A percentile compares a stretch with the other conserved stretches of the same genome.
These are phyloP conservation scores for Colletotrichum coccodes DNA, from an alignment of 2,329 filamentous ascomycete species.

Conservation along the genomic window DNA sequence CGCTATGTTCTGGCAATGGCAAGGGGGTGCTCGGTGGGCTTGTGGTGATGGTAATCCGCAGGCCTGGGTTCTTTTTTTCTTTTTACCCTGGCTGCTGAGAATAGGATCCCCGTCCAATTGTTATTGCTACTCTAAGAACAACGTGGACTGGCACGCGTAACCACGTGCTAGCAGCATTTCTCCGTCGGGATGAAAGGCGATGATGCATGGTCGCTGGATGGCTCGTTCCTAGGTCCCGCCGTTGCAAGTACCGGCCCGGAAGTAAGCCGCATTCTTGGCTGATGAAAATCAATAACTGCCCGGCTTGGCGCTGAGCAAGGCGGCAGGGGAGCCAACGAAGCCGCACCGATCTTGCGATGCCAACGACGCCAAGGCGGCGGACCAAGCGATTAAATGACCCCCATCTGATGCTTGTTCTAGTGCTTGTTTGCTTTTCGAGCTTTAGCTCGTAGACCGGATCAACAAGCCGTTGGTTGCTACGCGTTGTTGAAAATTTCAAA, in stretches of 20 bases:
- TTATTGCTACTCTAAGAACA: not conserved
- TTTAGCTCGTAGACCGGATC: not conserved
- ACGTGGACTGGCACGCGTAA: not conserved
- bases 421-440: not conserved
- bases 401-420: not conserved
- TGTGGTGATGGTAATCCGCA: not conserved
- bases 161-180: not conserved
- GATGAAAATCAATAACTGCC: not conserved
- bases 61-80: not conserved
- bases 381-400: not conserved
- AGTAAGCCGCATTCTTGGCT: slow-evolving; percentile 5
- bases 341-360: not conserved
- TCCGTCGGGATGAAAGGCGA: not conserved
- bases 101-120: not conserved
- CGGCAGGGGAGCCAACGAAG: not conserved
- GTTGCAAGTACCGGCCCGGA: not conserved
- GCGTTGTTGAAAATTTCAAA: not conserved
- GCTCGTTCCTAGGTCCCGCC: not conserved
- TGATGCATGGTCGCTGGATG: not conserved
- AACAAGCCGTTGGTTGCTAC: not conserved
- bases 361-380: not conserved
- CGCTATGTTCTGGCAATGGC: not conserved
- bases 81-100: not conserved
- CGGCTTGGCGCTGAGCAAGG: not conserved
- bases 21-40: not conserved